phyloP scores from a whole-genome alignment of 345 rosid species.

The Zanthoxylum bungeanum region DNA sequence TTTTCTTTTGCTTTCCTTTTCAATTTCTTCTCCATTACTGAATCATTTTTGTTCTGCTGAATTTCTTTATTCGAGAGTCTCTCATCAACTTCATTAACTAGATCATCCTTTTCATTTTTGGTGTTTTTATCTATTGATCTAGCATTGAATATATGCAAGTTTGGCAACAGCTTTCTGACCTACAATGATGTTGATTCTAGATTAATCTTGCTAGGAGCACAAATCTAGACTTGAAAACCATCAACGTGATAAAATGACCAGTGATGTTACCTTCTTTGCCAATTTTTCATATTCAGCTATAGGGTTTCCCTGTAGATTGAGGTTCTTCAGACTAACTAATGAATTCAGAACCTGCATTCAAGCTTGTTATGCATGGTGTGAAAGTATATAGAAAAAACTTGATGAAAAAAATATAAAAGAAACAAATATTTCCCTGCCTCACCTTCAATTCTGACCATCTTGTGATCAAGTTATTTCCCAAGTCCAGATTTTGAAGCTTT shows the following conservation, averaged over 20 bases:
- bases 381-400: background rate
- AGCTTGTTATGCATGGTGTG: constrained; percentile 5
- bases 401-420: background rate
- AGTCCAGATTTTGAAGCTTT: constrained; percentile 73
- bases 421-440: constrained; percentile 1
- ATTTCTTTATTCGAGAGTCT: constrained; percentile 21
- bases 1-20: constrained; percentile 26
- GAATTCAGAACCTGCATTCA: constrained; percentile 57
- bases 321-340: constrained; percentile 54
- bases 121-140: constrained; percentile 48
- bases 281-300: constrained; percentile 64
- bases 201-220: background rate
- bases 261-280: constrained; percentile 52
- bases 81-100: constrained; percentile 19
- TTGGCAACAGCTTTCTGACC: constrained; percentile 52
- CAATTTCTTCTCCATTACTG: constrained; percentile 21
- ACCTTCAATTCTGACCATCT: constrained; percentile 81
- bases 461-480: constrained; percentile 78
- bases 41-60: constrained; percentile 2
- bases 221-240: background rate
- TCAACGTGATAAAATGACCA: background rate
- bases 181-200: constrained; percentile 22
- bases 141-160: constrained; percentile 73
- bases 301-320: constrained; percentile 86
- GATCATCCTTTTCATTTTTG: constrained; percentile 24